phyloP scores from a whole-genome alignment of 1,139 yeast species.

The Meyerozyma carpophila region DNA sequence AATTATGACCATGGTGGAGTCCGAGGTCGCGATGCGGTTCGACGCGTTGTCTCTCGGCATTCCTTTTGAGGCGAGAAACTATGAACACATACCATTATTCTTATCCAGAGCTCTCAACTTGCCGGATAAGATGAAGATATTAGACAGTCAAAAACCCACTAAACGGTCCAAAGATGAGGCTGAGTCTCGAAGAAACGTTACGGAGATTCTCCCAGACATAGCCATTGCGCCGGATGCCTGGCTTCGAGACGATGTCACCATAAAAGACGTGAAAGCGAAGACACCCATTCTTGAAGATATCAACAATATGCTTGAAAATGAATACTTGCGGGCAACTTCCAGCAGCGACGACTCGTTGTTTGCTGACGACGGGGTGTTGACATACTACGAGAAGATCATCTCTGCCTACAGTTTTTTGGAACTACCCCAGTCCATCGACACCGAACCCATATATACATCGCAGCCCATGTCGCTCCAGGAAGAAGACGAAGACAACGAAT shows the following conservation, averaged over 20 bases:
- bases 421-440: slow-evolving; percentile 10
- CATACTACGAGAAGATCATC: slow-evolving; percentile 32
- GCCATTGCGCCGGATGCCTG: slow-evolving; percentile 36
- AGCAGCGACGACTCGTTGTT: slow-evolving; percentile 4
- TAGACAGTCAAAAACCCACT: not conserved
- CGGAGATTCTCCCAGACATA: slow-evolving; percentile 30
- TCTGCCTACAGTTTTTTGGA: slow-evolving; percentile 34
- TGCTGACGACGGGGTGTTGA: slow-evolving; percentile 26
- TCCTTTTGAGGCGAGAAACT: slow-evolving; percentile 10
- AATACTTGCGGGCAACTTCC: slow-evolving; percentile 9
- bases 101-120: slow-evolving; percentile 9
- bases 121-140: slow-evolving; percentile 5
- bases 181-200: not conserved
- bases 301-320: slow-evolving; percentile 27
- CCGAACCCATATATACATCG: not conserved
- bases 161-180: not conserved
- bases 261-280: slow-evolving; percentile 32
- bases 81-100: slow-evolving; percentile 11
- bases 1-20: slow-evolving; percentile 1
- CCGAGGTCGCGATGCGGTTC: slow-evolving; percentile 3
- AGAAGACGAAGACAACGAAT: slow-evolving; percentile 10
- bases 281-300: slow-evolving; percentile 30
- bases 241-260: slow-evolving; percentile 28
- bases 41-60: slow-evolving; percentile 8
- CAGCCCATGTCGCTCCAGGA: slow-evolving; percentile 11